Evolutionary conservation across 176 grass and related monocot species (phyloP).

Genomic region (Eragrostis nindensis): DNA sequence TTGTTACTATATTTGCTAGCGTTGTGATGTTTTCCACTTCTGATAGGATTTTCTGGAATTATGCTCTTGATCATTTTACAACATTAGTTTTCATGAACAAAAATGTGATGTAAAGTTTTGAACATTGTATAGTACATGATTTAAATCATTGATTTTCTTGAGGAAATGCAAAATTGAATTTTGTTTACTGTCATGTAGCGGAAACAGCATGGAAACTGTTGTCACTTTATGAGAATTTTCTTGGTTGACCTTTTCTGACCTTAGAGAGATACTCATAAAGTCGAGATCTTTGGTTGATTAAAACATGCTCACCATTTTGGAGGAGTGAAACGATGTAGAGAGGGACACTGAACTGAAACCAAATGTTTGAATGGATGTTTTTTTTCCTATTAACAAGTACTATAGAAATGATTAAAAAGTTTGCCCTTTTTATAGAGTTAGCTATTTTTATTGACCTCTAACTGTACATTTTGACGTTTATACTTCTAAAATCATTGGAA

Average conservation of each 20-base stretch:
- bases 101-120: not conserved
- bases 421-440: not conserved
- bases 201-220: no score
- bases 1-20: not conserved
- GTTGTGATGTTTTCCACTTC: not conserved
- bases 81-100: not conserved
- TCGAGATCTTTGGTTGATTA: not conserved
- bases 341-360: not conserved
- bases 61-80: not conserved
- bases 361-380: slow-evolving; percentile 1
- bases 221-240: no score
- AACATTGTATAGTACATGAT: not conserved
- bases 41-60: not conserved
- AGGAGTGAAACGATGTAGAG: not conserved
- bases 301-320: not conserved
- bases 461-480: not conserved
- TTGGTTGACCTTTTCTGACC: not conserved
- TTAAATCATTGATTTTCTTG: not conserved
- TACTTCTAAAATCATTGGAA: not conserved
- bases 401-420: slow-evolving; percentile 12
- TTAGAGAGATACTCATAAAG: slow-evolving; percentile 4
- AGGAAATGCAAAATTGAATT: not conserved
- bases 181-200: not conserved
- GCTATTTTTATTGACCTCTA: not conserved
- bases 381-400: slow-evolving; percentile 19